Evolutionary conservation across 2,329 filamentous ascomycete genomes (phyloP), one percentile per base, ranked within the genome.

Genomic region (Neofusicoccum ribis): DNA sequence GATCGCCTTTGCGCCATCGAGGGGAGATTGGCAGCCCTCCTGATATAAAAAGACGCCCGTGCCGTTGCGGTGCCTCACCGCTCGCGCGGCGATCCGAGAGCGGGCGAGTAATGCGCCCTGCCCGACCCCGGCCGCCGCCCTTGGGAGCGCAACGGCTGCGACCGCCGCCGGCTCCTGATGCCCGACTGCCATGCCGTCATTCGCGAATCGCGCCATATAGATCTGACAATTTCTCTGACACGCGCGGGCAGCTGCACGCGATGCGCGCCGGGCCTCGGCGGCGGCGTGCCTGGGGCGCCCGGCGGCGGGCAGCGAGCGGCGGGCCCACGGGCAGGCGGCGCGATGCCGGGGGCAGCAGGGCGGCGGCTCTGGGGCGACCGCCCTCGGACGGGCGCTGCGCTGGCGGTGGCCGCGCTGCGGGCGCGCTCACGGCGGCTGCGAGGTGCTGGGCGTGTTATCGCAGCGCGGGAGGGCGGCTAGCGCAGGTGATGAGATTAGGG

Each of bases 151-250:
- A 62, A 50, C 58, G 58, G 58, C 34, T 56, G 34, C 36, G 51
- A 56, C 51, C 51, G 51, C 23, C 23, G 46, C 43, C 23, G 14
- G n/a, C 44, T 15, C 36, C 58, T 62, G 58, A 27, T 62, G 58
- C 58, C 59, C 59, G 36, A 63, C 34, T n/a, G 46, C 46, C 36
- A 63, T 63, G 59, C 59, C 59, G 59, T 63, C 59, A 63, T 63
- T 63, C 46, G 59, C 59, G 47, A 50, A 50, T 60, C 56, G 56
- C 59, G 46, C 44, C 59, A 34, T 36, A 46, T 31, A 37, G 46
- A 63, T 63, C 59, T 63, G 46, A 50, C 44, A 23, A 27, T 27
- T 49, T 15, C 44, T 37, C 58, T 49, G 58, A 61, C 58, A 49
- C 37, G 44, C 39, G 54, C 56, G 5, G 20, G 27, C 58, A 44